phyloP scores from a whole-genome alignment of 495 filamentous ascomycete species.

The Hypoxylon subgilvum region DNA sequence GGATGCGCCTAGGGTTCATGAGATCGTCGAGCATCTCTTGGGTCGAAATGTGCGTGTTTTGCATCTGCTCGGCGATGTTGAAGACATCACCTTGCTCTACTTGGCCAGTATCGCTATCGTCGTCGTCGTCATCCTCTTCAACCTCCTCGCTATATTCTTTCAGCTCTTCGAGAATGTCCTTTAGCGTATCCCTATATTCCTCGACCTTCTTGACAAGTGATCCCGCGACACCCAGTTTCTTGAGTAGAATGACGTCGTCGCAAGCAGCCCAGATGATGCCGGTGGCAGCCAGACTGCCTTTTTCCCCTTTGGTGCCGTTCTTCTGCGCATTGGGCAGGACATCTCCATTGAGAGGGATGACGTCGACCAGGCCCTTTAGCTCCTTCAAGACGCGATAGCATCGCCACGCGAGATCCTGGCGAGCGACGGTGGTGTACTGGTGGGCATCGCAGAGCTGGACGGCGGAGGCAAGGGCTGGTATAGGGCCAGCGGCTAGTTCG shows the following conservation, averaged over 20 bases:
- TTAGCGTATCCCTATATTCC: slow-evolving; percentile 70
- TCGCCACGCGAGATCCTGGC: slow-evolving; percentile 59
- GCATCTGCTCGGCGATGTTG: slow-evolving; percentile 30
- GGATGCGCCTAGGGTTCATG: slow-evolving; percentile 62
- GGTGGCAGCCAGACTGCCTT: slow-evolving; percentile 64
- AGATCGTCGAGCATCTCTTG: slow-evolving; percentile 60
- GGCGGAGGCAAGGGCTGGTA: slow-evolving; percentile 74
- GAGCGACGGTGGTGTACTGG: slow-evolving; percentile 64
- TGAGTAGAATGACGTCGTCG: slow-evolving; percentile 68
- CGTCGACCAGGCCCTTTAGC: slow-evolving; percentile 48
- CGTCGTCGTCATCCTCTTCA: slow-evolving; percentile 54
- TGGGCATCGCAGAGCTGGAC: slow-evolving; percentile 65
- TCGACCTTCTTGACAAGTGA: slow-evolving; percentile 66
- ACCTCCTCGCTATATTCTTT: slow-evolving; percentile 82
- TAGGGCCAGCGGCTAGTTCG: slow-evolving; percentile 66
- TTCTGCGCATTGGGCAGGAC: slow-evolving; percentile 50
- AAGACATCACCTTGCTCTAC: slow-evolving; percentile 40
- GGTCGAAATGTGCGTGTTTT: slow-evolving; percentile 39
- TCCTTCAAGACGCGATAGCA: slow-evolving; percentile 55
- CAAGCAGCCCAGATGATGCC: slow-evolving; percentile 73
- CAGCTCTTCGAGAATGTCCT: slow-evolving; percentile 82
- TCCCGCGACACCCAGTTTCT: slow-evolving; percentile 67
- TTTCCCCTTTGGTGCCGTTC: slow-evolving; percentile 50
- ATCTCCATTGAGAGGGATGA: slow-evolving; percentile 56
- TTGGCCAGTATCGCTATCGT: slow-evolving; percentile 46